Base-by-base conservation (phyloP, 805 yeast species). In the Sugiyamaella floridensis region DNA sequence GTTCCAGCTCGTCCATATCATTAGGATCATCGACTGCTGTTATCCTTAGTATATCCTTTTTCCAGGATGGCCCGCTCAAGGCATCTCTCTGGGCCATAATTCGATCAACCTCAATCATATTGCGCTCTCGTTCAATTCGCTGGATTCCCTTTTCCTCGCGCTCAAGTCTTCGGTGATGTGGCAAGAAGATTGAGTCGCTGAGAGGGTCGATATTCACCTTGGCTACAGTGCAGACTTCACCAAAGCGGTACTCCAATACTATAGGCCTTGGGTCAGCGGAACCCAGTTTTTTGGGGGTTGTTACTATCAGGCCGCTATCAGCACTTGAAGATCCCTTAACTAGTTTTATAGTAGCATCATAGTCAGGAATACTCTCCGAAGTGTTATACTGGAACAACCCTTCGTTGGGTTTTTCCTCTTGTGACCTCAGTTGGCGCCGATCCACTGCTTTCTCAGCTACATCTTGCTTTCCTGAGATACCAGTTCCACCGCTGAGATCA, bases 101-200 rank as follows among this genome's bases (percentile, higher is more conserved):
- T 29, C 74, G 75, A 50, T 83, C 88, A 29, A 80, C 78, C 60
- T 85, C 92, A 8, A 71, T 64, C 47, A 76, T 68, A 44, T 81
- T 71, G 51, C 76, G 74, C 47, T 74, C 77, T 22, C 78, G 70
- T 58, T 85, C 90, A 1, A 76, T 69, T 37, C 71, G 72, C 28
- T 73, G 68, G 78, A 83, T 81, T 45, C 79, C 73, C 54, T 76
- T 76, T 65, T 86, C 95, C 49, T 82, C 83, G 51, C 78, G 78
- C 56, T 77, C 79, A 81, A 84, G 79, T 41, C 77, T 73, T 43
- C 74, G 74, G 66, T 85, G 90, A 78, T 28, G 78, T 12, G 69
- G 55, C 29, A 65, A 60, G 62, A 71, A 82, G n/a, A 58, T 3
- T 0, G 63, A 58, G 62, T 81, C 85, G 1, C 66, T 59, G 47